Evolutionary conservation across 2,329 filamentous ascomycete species (phyloP).

Genomic region (Pleoardoris graminearum): DNA sequence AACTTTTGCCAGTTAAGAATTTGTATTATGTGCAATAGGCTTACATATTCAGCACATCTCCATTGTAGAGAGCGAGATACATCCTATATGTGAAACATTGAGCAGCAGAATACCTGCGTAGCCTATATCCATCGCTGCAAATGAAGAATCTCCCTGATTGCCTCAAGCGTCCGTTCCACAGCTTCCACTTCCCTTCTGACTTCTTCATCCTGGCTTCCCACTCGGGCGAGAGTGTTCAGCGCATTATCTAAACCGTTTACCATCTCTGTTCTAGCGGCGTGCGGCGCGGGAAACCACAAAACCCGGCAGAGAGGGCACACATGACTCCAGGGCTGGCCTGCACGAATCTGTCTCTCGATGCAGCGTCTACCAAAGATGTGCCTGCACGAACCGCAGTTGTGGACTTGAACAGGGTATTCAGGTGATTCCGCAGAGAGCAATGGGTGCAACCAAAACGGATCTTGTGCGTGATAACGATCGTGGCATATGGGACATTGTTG

Average conservation of each 20-base stretch:
- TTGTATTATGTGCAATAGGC: too few relatives aligned
- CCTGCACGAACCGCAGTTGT: slow-evolving; percentile 12
- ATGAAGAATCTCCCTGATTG: slow-evolving; percentile 17
- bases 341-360: slow-evolving; percentile 23
- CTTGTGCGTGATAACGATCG: slow-evolving; percentile 15
- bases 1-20: too few relatives aligned
- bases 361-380: slow-evolving; percentile 28
- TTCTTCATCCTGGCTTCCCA: slow-evolving; percentile 11
- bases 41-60: too few relatives aligned
- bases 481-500: slow-evolving; percentile 23
- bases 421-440: slow-evolving; percentile 14
- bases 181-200: slow-evolving; percentile 14
- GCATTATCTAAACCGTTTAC: slow-evolving; percentile 12
- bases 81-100: too few relatives aligned
- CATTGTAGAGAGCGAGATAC: too few relatives aligned
- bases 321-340: slow-evolving; percentile 26
- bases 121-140: slow-evolving; percentile 18
- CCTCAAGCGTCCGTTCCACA: slow-evolving; percentile 16
- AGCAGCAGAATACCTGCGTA: too few relatives aligned
- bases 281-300: slow-evolving; percentile 23
- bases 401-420: slow-evolving; percentile 25
- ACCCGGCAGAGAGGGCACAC: slow-evolving; percentile 25
- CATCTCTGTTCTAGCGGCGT: slow-evolving; percentile 13
- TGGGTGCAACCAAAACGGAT: slow-evolving; percentile 23
- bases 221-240: slow-evolving; percentile 9